Evolutionary conservation across 768 basidiomycete species (phyloP).

Genomic region (Chlorophyllum brunneum): DNA sequence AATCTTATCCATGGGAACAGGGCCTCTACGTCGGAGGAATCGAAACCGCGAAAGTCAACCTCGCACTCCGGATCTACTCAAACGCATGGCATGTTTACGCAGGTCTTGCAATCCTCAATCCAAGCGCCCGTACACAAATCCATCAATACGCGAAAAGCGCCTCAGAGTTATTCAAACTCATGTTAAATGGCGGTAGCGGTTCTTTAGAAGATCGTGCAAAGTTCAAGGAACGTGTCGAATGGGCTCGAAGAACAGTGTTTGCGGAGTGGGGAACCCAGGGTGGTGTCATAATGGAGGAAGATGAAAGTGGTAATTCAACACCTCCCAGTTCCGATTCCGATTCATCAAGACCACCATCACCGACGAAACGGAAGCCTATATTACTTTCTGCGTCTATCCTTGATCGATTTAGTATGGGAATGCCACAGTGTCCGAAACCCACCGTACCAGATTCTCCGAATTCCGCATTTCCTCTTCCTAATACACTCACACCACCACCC

Average conservation of each 20-base stretch:
- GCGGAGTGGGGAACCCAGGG: constrained; percentile 29
- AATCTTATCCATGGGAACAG: constrained; percentile 91
- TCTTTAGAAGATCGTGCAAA: constrained; percentile 34
- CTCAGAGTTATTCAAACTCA: constrained; percentile 92
- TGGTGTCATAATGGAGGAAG: not conserved
- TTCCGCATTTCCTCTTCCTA: constrained; percentile 11
- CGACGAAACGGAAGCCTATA: constrained; percentile 51
- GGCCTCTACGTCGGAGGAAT: constrained; percentile 95
- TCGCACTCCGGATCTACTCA: constrained; percentile 92
- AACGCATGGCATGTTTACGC: constrained; percentile 99
- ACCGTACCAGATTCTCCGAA: constrained; percentile 11
- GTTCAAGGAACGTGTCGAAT: constrained; percentile 70
- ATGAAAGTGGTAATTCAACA: not conserved
- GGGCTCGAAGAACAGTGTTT: constrained; percentile 76
- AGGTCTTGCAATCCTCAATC: constrained; percentile 96
- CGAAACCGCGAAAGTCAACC: constrained; percentile 97
- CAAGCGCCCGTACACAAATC: constrained; percentile 83
- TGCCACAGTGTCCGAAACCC: constrained; percentile 14
- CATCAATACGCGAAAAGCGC: constrained; percentile 84
- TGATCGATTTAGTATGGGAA: constrained; percentile 85
- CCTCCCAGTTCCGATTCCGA: not conserved
- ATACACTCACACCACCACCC: constrained; percentile 34
- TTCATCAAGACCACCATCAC: not conserved
- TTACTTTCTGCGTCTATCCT: constrained; percentile 81
- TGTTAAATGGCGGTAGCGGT: constrained; percentile 60